phyloP scores from a whole-genome alignment of 2,329 filamentous ascomycete genomes.

The Botryotinia narcissicola region DNA sequence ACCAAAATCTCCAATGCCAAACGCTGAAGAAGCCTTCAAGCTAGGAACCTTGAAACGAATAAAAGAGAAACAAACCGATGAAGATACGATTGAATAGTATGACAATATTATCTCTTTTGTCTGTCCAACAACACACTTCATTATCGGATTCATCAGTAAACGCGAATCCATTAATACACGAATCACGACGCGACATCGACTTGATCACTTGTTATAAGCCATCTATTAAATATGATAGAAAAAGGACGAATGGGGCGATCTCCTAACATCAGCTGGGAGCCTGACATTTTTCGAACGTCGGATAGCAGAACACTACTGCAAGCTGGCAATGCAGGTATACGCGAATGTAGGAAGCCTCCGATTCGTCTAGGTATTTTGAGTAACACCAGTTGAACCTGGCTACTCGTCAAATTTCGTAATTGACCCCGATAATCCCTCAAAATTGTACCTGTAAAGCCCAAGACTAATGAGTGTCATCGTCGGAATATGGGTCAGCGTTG shows the following conservation, averaged over 20 bases:
- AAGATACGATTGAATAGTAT: not conserved
- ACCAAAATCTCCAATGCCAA: slow-evolving; percentile 22
- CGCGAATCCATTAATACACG: not conserved
- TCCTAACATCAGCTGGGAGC: slow-evolving; percentile 15
- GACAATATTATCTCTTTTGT: not conserved
- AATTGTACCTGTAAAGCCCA: not conserved
- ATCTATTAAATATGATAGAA: slow-evolving; percentile 17
- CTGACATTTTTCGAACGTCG: slow-evolving; percentile 17
- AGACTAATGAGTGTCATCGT: not conserved
- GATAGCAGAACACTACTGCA: slow-evolving; percentile 20
- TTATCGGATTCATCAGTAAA: not conserved
- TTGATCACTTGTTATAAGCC: slow-evolving; percentile 9
- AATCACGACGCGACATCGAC: not conserved
- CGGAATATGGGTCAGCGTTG: not conserved
- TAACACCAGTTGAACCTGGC: not conserved
- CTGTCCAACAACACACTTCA: not conserved
- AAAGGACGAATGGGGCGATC: slow-evolving; percentile 16
- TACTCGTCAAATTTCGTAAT: slow-evolving; percentile 8
- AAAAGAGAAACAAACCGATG: slow-evolving; percentile 23
- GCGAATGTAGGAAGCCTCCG: slow-evolving; percentile 19
- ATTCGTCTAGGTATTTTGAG: slow-evolving; percentile 13
- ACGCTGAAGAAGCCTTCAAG: slow-evolving; percentile 35
- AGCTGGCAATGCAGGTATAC: slow-evolving; percentile 21
- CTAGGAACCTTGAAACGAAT: slow-evolving; percentile 32
- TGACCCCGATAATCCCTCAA: not conserved